These are phyloP conservation scores for Psophocarpus tetragonolobus DNA, from an alignment of 306 rosid species.

Conservation along the genomic window DNA sequence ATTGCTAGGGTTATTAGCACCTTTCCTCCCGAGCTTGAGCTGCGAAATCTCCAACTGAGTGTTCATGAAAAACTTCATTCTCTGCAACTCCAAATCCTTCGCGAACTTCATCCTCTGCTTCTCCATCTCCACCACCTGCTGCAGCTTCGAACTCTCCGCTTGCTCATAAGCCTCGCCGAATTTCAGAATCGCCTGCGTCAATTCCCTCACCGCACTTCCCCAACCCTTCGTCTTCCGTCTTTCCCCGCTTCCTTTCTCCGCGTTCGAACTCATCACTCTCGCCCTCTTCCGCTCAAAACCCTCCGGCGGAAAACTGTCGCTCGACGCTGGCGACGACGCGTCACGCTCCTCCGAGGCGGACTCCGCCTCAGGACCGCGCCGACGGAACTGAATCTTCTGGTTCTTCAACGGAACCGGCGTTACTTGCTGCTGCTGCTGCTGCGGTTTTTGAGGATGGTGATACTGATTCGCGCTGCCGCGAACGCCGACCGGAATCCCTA, in stretches of 20 bases:
- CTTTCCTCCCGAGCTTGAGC: constrained; percentile 67
- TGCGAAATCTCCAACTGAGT: constrained; percentile 92
- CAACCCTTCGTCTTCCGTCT: constrained; percentile 45
- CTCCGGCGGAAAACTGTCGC: constrained; percentile 65
- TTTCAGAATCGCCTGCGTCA: constrained; percentile 80
- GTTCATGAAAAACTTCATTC: constrained; percentile 95
- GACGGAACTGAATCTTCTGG: constrained; percentile 56
- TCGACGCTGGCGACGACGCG: constrained; percentile 55
- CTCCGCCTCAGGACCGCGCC: constrained; percentile 33
- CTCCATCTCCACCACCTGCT: constrained; percentile 96
- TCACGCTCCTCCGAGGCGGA: constrained; percentile 55
- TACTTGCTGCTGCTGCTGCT: constrained; percentile 11
- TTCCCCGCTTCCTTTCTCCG: constrained; percentile 35
- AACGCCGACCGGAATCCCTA: constrained; percentile 73
- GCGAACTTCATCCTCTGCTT: constrained; percentile 93
- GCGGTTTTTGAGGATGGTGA: constrained; percentile 34
- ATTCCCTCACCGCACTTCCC: constrained; percentile 78
- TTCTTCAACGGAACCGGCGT: constrained; percentile 33
- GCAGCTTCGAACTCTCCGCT: constrained; percentile 81
- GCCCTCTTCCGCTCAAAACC: constrained; percentile 57
- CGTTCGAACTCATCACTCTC: constrained; percentile 38
- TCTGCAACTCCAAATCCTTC: constrained; percentile 89
- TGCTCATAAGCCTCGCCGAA: constrained; percentile 95
- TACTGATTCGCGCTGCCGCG: constrained; percentile 46
- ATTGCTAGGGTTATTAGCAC: constrained; percentile 57